These are phyloP conservation scores for Russula lepida DNA, from an alignment of 768 basidiomycete genomes.

Conservation along the genomic window DNA sequence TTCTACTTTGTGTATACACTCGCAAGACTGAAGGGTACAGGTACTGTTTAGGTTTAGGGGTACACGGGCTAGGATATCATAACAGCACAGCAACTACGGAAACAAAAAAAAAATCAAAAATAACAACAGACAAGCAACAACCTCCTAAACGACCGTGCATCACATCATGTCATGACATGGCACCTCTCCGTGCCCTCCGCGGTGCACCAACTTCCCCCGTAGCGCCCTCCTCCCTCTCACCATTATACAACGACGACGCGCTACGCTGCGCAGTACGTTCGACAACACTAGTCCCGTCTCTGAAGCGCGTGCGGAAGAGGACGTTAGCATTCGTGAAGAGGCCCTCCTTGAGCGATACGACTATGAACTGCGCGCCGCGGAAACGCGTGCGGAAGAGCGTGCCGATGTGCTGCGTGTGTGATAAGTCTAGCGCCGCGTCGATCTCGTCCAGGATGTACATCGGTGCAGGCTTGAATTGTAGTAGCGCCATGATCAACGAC, in stretches of 20 bases:
- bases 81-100: not conserved
- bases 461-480: constrained; percentile 98
- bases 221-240: not conserved
- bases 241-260: constrained; percentile 36
- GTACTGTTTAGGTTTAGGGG: not conserved
- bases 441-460: constrained; percentile 99
- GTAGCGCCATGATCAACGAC: constrained; percentile 94
- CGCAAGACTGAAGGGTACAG: not conserved
- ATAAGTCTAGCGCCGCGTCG: constrained; percentile 92
- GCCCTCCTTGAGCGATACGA: constrained; percentile 94
- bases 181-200: constrained; percentile 7
- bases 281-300: constrained; percentile 89
- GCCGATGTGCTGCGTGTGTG: constrained; percentile 95
- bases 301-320: constrained; percentile 84
- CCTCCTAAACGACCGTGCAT: not conserved
- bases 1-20: too few species aligned
- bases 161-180: not conserved
- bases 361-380: constrained; percentile 97
- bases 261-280: constrained; percentile 69
- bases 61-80: not conserved
- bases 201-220: not conserved
- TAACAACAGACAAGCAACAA: not conserved
- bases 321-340: constrained; percentile 97
- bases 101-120: too few species aligned
- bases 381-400: constrained; percentile 96